These are phyloP conservation scores for Bacterosira constricta DNA, from an alignment of 108 stramenopile species.

Conservation along the genomic window DNA sequence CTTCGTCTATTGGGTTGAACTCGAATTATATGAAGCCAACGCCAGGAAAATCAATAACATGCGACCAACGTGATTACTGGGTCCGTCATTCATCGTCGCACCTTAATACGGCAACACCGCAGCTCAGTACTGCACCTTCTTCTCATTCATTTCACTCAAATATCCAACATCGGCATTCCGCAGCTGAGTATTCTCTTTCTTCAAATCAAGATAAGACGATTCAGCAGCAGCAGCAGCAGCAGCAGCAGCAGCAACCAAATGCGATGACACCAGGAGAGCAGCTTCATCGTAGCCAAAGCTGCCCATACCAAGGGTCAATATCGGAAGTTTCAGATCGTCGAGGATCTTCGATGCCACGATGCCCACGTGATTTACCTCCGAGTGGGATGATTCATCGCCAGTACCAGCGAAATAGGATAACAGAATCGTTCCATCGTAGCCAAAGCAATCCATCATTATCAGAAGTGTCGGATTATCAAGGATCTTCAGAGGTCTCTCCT, in stretches of 20 bases:
- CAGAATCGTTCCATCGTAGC: too few species aligned
- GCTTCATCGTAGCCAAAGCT: neutral
- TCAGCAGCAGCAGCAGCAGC: neutral
- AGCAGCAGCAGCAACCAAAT: neutral
- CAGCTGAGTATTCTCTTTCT: neutral
- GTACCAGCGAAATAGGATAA: too few species aligned
- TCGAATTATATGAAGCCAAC: neutral
- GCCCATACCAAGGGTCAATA: neutral
- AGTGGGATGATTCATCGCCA: neutral
- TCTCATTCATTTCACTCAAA: neutral
- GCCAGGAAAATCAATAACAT: neutral
- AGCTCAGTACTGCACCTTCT: neutral
- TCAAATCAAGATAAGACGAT: neutral
- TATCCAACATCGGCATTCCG: neutral
- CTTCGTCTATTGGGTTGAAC: neutral
- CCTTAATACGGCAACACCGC: neutral
- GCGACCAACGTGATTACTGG: constrained; percentile 21
- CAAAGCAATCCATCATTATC: neutral
- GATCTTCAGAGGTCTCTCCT: neutral
- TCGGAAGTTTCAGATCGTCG: constrained; percentile 1
- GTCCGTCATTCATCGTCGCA: constrained; percentile 24
- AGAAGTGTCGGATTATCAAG: too few species aligned
- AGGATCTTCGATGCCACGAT: neutral
- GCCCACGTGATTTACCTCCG: neutral
- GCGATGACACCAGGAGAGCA: neutral